Percentiles rank a stretch among this genome's conserved stretches.
Evolutionary conservation across 2,329 filamentous ascomycete species (phyloP).

Genomic region (Akanthomyces lecanii): DNA sequence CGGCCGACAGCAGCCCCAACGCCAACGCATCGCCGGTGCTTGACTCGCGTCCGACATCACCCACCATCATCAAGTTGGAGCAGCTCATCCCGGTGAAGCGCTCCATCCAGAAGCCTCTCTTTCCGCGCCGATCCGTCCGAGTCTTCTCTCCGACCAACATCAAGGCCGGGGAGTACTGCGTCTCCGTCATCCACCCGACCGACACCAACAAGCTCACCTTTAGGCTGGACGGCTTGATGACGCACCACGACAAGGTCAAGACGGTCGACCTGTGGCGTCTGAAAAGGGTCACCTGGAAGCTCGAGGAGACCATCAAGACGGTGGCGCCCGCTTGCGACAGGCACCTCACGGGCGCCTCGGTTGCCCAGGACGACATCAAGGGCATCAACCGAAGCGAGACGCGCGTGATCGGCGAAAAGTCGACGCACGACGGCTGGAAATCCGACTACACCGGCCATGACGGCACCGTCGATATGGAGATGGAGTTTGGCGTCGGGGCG

Average conservation of each 20-base stretch:
- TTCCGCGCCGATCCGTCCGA: slow-evolving; percentile 83
- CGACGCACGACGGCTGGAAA: slow-evolving; percentile 88
- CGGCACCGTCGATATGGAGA: slow-evolving; percentile 65
- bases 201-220: slow-evolving; percentile 76
- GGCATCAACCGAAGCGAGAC: slow-evolving; percentile 70
- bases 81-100: slow-evolving; percentile 77
- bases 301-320: slow-evolving; percentile 81
- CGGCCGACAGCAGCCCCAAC: too few relatives aligned
- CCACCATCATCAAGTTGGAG: slow-evolving; percentile 50
- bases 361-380: slow-evolving; percentile 47
- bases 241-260: slow-evolving; percentile 61
- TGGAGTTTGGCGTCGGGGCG: slow-evolving; percentile 54
- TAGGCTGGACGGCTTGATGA: slow-evolving; percentile 78
- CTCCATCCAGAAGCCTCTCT: slow-evolving; percentile 67
- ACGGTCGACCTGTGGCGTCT: slow-evolving; percentile 80
- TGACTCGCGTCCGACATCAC: slow-evolving; percentile 40
- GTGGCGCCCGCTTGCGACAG: slow-evolving; percentile 77
- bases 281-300: slow-evolving; percentile 86
- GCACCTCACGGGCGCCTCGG: slow-evolving; percentile 58
- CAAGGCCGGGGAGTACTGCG: slow-evolving; percentile 76
- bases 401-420: slow-evolving; percentile 73
- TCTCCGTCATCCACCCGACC: slow-evolving; percentile 79
- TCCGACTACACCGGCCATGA: slow-evolving; percentile 52
- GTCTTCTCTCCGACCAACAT: slow-evolving; percentile 97
- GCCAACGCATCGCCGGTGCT: too few relatives aligned